A percentile compares a stretch with the other conserved stretches of the same genome.
These are phyloP conservation scores for Aphanocladium album DNA, from an alignment of 2,329 filamentous ascomycete genomes.

Conservation along the genomic window DNA sequence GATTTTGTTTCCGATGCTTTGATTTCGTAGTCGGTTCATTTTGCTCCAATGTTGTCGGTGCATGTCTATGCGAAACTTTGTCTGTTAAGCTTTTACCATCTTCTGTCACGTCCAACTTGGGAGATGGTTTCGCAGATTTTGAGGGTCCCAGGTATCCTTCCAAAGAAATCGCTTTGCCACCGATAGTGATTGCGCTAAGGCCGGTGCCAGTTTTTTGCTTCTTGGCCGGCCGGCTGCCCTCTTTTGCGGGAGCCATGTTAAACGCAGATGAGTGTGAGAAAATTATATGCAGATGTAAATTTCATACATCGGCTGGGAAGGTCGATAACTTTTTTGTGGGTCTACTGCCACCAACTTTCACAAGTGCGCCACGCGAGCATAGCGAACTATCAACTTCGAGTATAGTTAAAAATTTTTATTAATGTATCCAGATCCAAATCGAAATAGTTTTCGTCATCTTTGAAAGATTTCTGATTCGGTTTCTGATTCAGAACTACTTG, in stretches of 20 bases:
- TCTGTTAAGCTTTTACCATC: neutral
- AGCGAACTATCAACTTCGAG: neutral
- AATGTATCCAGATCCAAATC: neutral
- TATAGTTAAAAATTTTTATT: neutral
- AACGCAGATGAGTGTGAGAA: neutral
- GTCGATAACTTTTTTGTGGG: neutral
- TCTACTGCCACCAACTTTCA: neutral
- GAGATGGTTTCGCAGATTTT: constrained; percentile 22
- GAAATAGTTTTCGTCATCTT: neutral
- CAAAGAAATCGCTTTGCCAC: constrained; percentile 44
- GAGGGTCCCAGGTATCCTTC: constrained; percentile 43
- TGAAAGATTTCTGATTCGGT: neutral
- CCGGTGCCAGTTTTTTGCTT: constrained; percentile 31
- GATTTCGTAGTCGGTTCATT: constrained; percentile 1
- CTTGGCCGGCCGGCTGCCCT: constrained; percentile 28
- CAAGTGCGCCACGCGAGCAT: neutral
- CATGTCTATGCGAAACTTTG: too few relatives aligned
- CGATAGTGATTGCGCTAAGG: constrained; percentile 39
- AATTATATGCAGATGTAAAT: neutral
- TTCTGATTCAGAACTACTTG: neutral
- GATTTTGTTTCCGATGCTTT: constrained; percentile 13
- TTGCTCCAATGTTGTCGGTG: neutral
- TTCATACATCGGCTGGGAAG: neutral
- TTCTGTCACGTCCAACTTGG: constrained; percentile 8
- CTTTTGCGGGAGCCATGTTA: constrained; percentile 22